A percentile compares a stretch with the other conserved stretches of the same genome.
These are phyloP conservation scores for Alternaria metachromatica DNA, from an alignment of 2,329 filamentous ascomycete species.

Conservation along the genomic window DNA sequence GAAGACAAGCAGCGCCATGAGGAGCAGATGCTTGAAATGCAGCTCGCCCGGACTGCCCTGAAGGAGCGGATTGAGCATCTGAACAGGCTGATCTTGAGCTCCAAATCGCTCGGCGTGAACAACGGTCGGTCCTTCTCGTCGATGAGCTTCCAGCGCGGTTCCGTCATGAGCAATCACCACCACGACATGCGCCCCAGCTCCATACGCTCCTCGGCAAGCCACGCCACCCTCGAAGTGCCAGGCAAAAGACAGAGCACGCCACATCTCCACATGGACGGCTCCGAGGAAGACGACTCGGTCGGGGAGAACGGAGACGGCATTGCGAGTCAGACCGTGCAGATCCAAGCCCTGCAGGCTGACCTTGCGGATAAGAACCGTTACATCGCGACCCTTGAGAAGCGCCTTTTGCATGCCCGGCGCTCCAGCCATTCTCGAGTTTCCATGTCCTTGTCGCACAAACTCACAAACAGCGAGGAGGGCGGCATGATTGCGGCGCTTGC, in stretches of 20 bases:
- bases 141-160: slow-evolving; percentile 50
- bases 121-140: slow-evolving; percentile 51
- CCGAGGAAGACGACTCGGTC: slow-evolving; percentile 58
- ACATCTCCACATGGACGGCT: slow-evolving; percentile 37
- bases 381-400: slow-evolving; percentile 90
- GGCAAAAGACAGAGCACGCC: slow-evolving; percentile 32
- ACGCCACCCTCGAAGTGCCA: slow-evolving; percentile 52
- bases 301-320: slow-evolving; percentile 88
- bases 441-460: slow-evolving; percentile 71
- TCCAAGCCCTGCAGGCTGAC: slow-evolving; percentile 91
- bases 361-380: slow-evolving; percentile 97
- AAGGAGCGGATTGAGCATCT: slow-evolving; percentile 98
- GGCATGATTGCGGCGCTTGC: slow-evolving; percentile 74
- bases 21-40: slow-evolving; percentile 98
- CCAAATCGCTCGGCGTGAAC: slow-evolving; percentile 95
- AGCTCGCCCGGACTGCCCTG: slow-evolving; percentile 89
- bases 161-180: slow-evolving; percentile 50
- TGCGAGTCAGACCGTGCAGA: slow-evolving; percentile 82
- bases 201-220: slow-evolving; percentile 48
- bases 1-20: slow-evolving; percentile 88
- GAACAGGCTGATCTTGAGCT: slow-evolving; percentile 92
- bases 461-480: slow-evolving; percentile 75
- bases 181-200: slow-evolving; percentile 58
- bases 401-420: slow-evolving; percentile 85
- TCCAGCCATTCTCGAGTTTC: slow-evolving; percentile 90